phyloP scores from a whole-genome alignment of 2,329 filamentous ascomycete species.

The Scedosporium aurantiacum region DNA sequence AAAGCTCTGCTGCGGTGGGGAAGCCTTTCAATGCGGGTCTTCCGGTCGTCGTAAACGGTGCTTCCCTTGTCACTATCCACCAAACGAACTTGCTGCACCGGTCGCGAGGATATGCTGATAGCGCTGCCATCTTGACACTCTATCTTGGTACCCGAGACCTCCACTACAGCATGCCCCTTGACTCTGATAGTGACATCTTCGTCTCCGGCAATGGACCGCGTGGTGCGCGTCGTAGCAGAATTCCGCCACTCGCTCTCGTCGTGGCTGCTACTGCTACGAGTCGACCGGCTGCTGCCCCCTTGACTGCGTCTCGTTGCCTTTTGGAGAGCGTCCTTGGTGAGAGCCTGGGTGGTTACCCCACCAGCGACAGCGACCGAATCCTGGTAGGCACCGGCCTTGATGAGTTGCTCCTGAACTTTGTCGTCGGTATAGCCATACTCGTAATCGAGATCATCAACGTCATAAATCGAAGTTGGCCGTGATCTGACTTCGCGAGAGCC shows the following conservation, averaged over 20 bases:
- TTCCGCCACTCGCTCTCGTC: slow-evolving; percentile 54
- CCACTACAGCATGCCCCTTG: slow-evolving; percentile 42
- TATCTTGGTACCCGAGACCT: slow-evolving; percentile 46
- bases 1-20: slow-evolving; percentile 32
- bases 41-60: slow-evolving; percentile 37
- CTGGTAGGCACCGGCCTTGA: slow-evolving; percentile 38
- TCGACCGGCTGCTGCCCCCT: slow-evolving; percentile 42
- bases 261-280: slow-evolving; percentile 46
- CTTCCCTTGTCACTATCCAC: slow-evolving; percentile 41
- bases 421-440: slow-evolving; percentile 1
- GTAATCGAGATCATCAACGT: slow-evolving; percentile 3
- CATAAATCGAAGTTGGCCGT: not conserved
- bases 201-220: slow-evolving; percentile 35
- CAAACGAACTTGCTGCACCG: slow-evolving; percentile 19
- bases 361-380: slow-evolving; percentile 38
- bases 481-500: not conserved
- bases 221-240: slow-evolving; percentile 51
- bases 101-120: slow-evolving; percentile 39
- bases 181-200: slow-evolving; percentile 54
- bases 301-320: slow-evolving; percentile 35
- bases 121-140: slow-evolving; percentile 48
- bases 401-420: slow-evolving; percentile 27
- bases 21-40: slow-evolving; percentile 31
- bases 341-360: slow-evolving; percentile 26
- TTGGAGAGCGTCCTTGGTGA: slow-evolving; percentile 46